Conservation (phyloP, 2,329 filamentous ascomycete species). For the Fusarium haematococcum region DNA sequence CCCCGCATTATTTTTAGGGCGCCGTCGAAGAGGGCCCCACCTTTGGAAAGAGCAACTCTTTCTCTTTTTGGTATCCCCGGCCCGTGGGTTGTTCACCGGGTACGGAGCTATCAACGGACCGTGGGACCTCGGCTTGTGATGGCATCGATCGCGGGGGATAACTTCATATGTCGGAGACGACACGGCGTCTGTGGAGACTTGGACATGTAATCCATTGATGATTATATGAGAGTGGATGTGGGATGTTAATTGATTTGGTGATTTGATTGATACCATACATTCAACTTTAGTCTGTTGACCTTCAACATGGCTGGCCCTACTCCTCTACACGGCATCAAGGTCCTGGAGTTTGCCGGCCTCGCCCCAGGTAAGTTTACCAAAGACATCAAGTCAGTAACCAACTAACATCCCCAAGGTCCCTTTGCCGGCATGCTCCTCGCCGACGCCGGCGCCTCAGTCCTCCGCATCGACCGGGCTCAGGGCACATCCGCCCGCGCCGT, state of each 20-base stretch:
- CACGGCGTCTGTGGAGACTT: not conserved
- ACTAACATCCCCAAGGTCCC: constrained; percentile 67
- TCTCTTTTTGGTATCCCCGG: not conserved
- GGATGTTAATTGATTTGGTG: not conserved
- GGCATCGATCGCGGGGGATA: constrained; percentile 23
- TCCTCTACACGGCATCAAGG: constrained; percentile 63
- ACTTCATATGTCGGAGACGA: not conserved
- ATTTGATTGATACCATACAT: not conserved
- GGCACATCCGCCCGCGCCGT: constrained; percentile 54
- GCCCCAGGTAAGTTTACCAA: constrained; percentile 65
- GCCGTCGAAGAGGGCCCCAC: not conserved
- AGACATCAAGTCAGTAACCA: not conserved
- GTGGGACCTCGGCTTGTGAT: constrained; percentile 39
- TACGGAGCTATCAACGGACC: not conserved
- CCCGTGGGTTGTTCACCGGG: not conserved
- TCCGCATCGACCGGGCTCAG: constrained; percentile 82
- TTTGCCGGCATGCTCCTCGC: constrained; percentile 90
- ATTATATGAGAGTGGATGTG: not conserved
- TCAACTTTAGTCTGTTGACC: constrained; percentile 25
- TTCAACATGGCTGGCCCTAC: constrained; percentile 46
- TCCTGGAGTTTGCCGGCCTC: constrained; percentile 70
- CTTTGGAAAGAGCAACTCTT: not conserved
- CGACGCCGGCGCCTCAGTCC: constrained; percentile 88
- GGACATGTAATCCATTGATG: not conserved
- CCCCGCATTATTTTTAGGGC: constrained; percentile 9